phyloP scores from a whole-genome alignment of 192 early-diverging fungal species.

The Tieghemiomyces parasiticus region DNA sequence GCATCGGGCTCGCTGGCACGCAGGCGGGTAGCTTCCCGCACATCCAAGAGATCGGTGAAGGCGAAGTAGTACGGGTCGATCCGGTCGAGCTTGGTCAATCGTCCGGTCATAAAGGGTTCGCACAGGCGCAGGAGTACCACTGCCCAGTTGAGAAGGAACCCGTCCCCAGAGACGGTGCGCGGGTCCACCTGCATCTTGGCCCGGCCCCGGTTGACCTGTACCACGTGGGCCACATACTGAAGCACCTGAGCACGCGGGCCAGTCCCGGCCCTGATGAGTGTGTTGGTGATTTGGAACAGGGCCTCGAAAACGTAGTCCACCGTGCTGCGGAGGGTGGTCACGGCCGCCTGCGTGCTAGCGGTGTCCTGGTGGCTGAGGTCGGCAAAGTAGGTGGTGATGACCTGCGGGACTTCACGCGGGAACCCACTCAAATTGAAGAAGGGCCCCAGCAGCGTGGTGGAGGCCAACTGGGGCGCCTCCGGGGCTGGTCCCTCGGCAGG shows the following conservation, averaged over 20 bases:
- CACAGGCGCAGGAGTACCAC: conserved; percentile 47
- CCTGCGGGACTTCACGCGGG: conserved; percentile 29
- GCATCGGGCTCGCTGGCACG: conserved; percentile 52
- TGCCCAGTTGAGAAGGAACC: conserved; percentile 69
- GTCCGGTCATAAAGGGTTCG: conserved; percentile 77
- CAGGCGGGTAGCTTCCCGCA: conserved; percentile 63
- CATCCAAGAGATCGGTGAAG: conserved; percentile 36
- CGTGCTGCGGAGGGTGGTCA: conserved; percentile 39
- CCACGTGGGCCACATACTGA: conserved; percentile 43
- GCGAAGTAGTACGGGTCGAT: conserved; percentile 64
- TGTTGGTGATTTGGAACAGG: conserved; percentile 34
- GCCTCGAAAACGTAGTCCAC: conserved; percentile 37
- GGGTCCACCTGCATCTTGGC: conserved; percentile 69
- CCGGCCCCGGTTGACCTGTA: conserved; percentile 51
- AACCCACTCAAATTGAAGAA: conserved; percentile 45
- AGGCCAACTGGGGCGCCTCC: conserved; percentile 26
- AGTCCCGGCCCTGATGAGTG: conserved; percentile 49
- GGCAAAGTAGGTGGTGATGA: conserved; percentile 18
- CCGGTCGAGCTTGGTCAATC: conserved; percentile 54
- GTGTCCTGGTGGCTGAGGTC: conserved; percentile 35
- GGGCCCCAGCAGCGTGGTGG: conserved; percentile 55
- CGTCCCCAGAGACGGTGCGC: conserved; percentile 59
- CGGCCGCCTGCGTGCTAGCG: conserved; percentile 34
- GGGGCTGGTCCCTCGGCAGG: too few species aligned
- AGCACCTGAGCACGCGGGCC: conserved; percentile 41